Evolutionary conservation across 2,329 filamentous ascomycete genomes (phyloP).

Genomic region (Aspergillus transmontanensis): DNA sequence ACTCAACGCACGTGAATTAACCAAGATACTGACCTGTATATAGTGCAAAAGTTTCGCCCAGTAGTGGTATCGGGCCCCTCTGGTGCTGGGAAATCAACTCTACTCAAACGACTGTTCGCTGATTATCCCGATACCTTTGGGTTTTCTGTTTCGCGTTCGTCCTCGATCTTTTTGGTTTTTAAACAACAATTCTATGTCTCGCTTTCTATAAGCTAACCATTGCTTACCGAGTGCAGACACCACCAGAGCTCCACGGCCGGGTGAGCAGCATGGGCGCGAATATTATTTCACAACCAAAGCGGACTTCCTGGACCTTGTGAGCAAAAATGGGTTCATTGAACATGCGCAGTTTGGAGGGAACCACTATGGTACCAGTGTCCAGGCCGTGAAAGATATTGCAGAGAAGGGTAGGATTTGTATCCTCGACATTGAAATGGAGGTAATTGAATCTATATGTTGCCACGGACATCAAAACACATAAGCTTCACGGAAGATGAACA

Average conservation of each 20-base stretch:
- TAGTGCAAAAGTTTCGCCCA: constrained; percentile 38
- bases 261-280: constrained; percentile 74
- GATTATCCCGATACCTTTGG: constrained; percentile 47
- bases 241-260: constrained; percentile 73
- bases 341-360: constrained; percentile 84
- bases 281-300: constrained; percentile 76
- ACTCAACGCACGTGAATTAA: background rate
- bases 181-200: constrained; percentile 10
- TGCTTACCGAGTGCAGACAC: constrained; percentile 59
- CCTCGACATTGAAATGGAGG: constrained; percentile 96
- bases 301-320: constrained; percentile 69
- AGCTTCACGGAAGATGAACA: background rate
- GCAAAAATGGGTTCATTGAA: constrained; percentile 78
- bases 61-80: constrained; percentile 47
- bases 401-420: constrained; percentile 75
- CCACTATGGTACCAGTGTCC: constrained; percentile 80
- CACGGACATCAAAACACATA: background rate
- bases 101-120: constrained; percentile 45
- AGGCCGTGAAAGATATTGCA: constrained; percentile 74
- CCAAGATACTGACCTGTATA: background rate
- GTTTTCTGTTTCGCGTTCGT: constrained; percentile 44
- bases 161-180: background rate
- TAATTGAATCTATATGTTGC: constrained; percentile 31
- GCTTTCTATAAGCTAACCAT: background rate
- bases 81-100: constrained; percentile 46